These are phyloP conservation scores for Apiospora marii DNA, from an alignment of 2,329 filamentous ascomycete genomes.

Conservation along the genomic window DNA sequence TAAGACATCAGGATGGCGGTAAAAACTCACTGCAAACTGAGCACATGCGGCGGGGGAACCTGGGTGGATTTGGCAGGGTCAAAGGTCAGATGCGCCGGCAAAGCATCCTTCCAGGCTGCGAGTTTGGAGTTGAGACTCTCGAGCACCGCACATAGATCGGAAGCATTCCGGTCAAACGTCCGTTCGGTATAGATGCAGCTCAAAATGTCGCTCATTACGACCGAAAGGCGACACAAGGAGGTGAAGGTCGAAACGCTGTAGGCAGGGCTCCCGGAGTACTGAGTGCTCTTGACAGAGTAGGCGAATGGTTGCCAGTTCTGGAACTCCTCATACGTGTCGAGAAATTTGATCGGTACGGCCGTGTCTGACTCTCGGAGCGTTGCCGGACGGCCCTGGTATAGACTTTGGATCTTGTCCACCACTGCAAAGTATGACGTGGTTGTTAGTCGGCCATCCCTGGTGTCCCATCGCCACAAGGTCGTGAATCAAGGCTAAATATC, in stretches of 20 bases:
- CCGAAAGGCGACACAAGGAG: conserved; percentile 51
- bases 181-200: conserved; percentile 55
- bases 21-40: conserved; percentile 51
- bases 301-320: conserved; percentile 59
- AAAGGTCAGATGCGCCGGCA: conserved; percentile 53
- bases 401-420: conserved; percentile 60
- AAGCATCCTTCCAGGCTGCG: conserved; percentile 48
- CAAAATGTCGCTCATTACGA: conserved; percentile 55
- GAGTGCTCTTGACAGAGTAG: conserved; percentile 41
- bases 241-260: conserved; percentile 54
- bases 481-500: too few relatives aligned
- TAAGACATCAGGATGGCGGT: too few relatives aligned
- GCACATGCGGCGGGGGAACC: conserved; percentile 52
- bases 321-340: conserved; percentile 60
- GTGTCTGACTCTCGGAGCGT: conserved; percentile 55
- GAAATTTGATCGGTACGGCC: conserved; percentile 54
- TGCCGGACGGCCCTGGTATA: conserved; percentile 62
- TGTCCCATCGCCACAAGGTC: too few relatives aligned
- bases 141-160: conserved; percentile 46
- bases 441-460: too few relatives aligned
- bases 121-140: conserved; percentile 50
- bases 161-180: conserved; percentile 45
- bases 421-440: conserved; percentile 28
- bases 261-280: conserved; percentile 37
- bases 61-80: conserved; percentile 39